Base-by-base conservation (phyloP, 192 early-diverging fungal genomes). In the Backusella parvicylindrica region DNA sequence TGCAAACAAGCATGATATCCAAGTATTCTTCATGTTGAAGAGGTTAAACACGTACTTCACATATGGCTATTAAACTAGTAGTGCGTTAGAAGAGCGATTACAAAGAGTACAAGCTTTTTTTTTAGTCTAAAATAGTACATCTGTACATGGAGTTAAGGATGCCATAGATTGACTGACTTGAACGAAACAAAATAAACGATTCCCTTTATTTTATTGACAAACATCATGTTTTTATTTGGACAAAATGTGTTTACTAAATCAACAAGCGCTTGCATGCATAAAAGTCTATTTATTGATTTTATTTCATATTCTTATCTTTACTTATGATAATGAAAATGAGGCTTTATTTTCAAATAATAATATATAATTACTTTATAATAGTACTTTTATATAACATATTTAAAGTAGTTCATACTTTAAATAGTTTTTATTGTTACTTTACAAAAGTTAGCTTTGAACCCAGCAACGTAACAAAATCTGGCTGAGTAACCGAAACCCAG, bases 101-200 rank as follows among this genome's bases (percentile, higher is more conserved):
- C n/a, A 1, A 21, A 16, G 21, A 8, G 0, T 23, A 28, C 21
- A 60, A 26, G 11, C 9, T 2, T 4, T 11, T 60, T 18, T 50
- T 56, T 21, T 56, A 56, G 53, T 26, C 53, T 32, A 70, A 35
- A 31, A n/a, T 64, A 36, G 28, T 69, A 35, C 28, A 12, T 73
- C 15, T 78, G 95, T 88, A 23, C 82, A 86, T 77, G 96, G 96
- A 15, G 91, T 98, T 21, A 78, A 86, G 32, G 89, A 94, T n/a
- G 95, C 95, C 0, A 86, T 98, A 15, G 95, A 97, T 76, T 99
- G 97, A 95, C 83, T 86, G 94, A 26, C 81, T 97, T 72, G 89
- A 95, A 63, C 86, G 93, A 30, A 98, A 97, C 80, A 89, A 91
- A 69, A 76, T 83, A 43, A 90, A 90, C 47, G 80, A 90, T 53